Percentiles rank a stretch among this genome's conserved stretches.
Conservation (phyloP, 495 filamentous ascomycete genomes). For the Penicillium manginii region DNA sequence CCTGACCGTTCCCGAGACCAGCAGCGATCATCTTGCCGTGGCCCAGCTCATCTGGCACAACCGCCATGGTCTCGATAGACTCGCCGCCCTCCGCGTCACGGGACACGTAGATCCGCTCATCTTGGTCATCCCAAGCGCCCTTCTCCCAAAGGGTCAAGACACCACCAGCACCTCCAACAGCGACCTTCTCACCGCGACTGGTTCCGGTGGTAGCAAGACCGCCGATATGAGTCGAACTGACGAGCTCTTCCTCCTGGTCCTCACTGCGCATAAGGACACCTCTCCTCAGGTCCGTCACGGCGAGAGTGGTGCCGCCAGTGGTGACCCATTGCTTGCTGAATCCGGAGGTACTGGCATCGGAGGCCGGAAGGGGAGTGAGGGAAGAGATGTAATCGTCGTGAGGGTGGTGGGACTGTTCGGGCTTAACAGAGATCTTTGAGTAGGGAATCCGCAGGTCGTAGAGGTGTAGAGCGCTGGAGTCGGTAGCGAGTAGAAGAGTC, state of each 20-base stretch:
- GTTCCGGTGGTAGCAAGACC: conserved; percentile 64
- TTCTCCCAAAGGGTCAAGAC: conserved; percentile 91
- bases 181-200: conserved; percentile 71
- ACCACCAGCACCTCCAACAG: conserved; percentile 79
- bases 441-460: conserved; percentile 82
- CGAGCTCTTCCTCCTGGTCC: conserved; percentile 90
- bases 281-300: conserved; percentile 82
- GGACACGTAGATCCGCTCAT: conserved; percentile 79
- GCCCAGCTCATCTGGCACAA: conserved; percentile 66
- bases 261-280: conserved; percentile 85
- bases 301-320: conserved; percentile 87
- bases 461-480: conserved; percentile 85
- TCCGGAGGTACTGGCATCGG: conserved; percentile 75
- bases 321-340: conserved; percentile 91
- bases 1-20: conserved; percentile 72
- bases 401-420: conserved; percentile 77
- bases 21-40: conserved; percentile 71
- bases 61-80: conserved; percentile 70
- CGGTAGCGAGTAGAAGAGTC: conserved; percentile 86
- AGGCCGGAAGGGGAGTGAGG: conserved; percentile 79
- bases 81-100: conserved; percentile 60
- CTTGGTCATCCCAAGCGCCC: conserved; percentile 92
- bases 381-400: conserved; percentile 95
- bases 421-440: conserved; percentile 57
- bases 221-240: conserved; percentile 74